Evolutionary conservation across 306 rosid genomes (phyloP).

Genomic region (Gillenia trifoliata): DNA sequence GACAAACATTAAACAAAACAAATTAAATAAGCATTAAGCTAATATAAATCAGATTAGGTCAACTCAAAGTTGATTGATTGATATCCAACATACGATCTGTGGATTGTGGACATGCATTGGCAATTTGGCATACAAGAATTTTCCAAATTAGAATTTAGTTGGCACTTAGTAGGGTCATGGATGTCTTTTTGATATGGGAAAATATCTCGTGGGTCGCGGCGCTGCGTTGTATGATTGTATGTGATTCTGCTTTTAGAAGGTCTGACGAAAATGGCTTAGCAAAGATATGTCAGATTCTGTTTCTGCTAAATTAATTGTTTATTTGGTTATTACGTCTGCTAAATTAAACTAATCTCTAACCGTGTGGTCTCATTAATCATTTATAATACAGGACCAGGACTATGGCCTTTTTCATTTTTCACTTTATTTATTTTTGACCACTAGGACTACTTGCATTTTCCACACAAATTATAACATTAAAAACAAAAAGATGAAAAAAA

Average conservation of each 20-base stretch:
- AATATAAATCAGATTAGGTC: background rate
- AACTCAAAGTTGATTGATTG: background rate
- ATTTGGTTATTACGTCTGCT: background rate
- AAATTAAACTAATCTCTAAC: background rate
- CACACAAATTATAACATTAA: no score
- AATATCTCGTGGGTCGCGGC: background rate
- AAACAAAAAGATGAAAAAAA: no score
- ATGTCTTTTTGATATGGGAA: background rate
- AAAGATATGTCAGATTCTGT: conserved; percentile 23
- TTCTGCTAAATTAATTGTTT: background rate
- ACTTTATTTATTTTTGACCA: no score
- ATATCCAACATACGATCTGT: background rate
- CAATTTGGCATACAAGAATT: no score
- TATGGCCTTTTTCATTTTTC: no score
- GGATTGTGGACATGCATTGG: no score
- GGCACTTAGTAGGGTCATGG: no score
- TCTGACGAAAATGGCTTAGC: background rate
- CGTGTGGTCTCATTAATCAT: background rate
- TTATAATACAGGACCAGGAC: no score
- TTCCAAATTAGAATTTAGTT: no score
- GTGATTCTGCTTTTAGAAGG: background rate
- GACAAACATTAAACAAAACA: no score
- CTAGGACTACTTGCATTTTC: background rate
- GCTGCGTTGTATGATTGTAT: background rate
- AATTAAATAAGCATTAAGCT: no score